Percentiles rank a stretch among this genome's conserved stretches.
Conservation (phyloP, 2,329 filamentous ascomycete genomes). For the Claviceps spartinae region DNA sequence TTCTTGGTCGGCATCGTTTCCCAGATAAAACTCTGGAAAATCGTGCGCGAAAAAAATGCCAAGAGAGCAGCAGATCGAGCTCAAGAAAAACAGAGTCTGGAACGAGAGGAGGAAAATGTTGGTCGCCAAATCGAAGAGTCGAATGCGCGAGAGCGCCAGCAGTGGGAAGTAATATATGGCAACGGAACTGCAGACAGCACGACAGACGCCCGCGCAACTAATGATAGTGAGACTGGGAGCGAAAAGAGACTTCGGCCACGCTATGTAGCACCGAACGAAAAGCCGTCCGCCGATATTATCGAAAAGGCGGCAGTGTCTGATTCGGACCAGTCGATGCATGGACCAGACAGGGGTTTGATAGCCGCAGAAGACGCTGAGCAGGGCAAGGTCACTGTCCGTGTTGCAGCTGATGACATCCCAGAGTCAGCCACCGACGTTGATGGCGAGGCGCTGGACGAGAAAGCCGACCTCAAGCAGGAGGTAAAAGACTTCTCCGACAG, state of each 20-base stretch:
- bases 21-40: conserved; percentile 74
- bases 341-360: conserved; percentile 24
- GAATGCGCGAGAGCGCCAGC: conserved; percentile 45
- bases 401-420: conserved; percentile 34
- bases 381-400: conserved; percentile 38
- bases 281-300: conserved; percentile 31
- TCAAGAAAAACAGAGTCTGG: conserved; percentile 39
- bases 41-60: conserved; percentile 52
- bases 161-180: conserved; percentile 72
- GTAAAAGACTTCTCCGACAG: conserved; percentile 5
- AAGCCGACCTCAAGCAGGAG: conserved; percentile 12
- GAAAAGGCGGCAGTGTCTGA: conserved; percentile 40
- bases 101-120: conserved; percentile 54
- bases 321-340: conserved; percentile 16
- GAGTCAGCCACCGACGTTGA: conserved; percentile 13
- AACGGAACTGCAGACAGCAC: conserved; percentile 31
- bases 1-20: conserved; percentile 65
- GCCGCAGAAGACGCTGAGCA: conserved; percentile 27
- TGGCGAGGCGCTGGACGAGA: conserved; percentile 18
- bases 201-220: conserved; percentile 33
- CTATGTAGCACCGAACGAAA: conserved; percentile 21
- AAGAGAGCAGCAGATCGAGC: conserved; percentile 35
- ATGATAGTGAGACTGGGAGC: conserved; percentile 33
- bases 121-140: conserved; percentile 52
- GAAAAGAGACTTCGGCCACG: conserved; percentile 28